Conservation (phyloP, 176 grass and related monocot genomes). For the Triticum turgidum region DNA sequence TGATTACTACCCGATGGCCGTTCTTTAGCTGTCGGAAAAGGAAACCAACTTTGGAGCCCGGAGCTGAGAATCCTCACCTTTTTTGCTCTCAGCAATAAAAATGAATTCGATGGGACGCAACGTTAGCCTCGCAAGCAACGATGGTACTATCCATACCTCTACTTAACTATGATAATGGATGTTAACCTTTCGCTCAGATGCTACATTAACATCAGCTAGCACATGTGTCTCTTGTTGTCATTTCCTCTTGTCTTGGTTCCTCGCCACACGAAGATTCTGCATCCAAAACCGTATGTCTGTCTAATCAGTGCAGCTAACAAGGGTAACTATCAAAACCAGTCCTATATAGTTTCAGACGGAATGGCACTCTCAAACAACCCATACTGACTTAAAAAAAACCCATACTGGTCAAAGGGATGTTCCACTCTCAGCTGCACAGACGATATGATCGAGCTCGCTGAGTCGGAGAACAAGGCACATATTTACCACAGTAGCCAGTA, state of each 20-base stretch:
- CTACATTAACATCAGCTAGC: background rate
- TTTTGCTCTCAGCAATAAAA: too few relatives aligned
- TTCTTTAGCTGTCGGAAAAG: constrained; percentile 4
- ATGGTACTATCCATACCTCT: too few relatives aligned
- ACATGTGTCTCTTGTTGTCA: too few relatives aligned
- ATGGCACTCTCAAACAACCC: background rate
- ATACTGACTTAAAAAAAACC: too few relatives aligned
- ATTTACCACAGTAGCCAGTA: too few relatives aligned
- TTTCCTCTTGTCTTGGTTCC: background rate
- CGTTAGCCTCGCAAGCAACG: too few relatives aligned
- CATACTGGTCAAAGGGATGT: too few relatives aligned
- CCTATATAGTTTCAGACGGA: background rate
- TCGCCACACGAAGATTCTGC: background rate
- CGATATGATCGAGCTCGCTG: too few relatives aligned
- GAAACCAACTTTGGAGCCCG: background rate
- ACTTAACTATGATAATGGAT: too few relatives aligned
- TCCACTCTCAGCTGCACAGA: background rate
- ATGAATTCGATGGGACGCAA: too few relatives aligned
- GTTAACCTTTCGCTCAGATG: constrained; percentile 24
- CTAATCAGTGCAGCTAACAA: background rate
- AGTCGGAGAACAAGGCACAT: too few relatives aligned
- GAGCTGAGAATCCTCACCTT: too few relatives aligned
- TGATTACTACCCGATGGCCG: background rate
- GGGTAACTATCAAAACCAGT: background rate
- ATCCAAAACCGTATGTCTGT: background rate